phyloP scores from a whole-genome alignment of 169 alveolate species.

The Plasmodium vivax region DNA sequence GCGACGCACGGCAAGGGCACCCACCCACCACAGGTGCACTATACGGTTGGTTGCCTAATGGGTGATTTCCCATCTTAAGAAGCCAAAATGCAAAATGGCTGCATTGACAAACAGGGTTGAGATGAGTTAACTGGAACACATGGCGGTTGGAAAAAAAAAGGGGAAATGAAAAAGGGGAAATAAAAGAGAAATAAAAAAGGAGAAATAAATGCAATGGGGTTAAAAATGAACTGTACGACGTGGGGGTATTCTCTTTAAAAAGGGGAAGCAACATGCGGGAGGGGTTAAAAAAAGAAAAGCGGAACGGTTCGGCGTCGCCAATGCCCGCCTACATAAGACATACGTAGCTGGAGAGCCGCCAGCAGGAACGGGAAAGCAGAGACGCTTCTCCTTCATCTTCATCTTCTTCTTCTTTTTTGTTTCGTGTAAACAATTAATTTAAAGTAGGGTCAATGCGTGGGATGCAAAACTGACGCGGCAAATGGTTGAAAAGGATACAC shows the following conservation, averaged over 20 bases:
- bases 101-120: neutral
- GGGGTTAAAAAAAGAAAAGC: neutral
- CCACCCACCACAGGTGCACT: neutral
- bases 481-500: neutral
- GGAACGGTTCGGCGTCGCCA: neutral
- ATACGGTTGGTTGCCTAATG: neutral
- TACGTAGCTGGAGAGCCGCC: neutral
- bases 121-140: neutral
- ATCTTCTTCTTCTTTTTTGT: no score
- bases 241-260: neutral
- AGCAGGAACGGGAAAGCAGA: neutral
- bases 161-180: no score
- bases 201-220: neutral
- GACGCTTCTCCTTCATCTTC: neutral
- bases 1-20: neutral
- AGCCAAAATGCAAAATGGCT: neutral
- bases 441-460: neutral
- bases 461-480: neutral
- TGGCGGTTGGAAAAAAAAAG: neutral
- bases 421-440: neutral
- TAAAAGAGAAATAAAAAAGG: neutral
- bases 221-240: neutral
- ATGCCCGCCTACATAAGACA: neutral
- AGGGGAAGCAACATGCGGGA: neutral
- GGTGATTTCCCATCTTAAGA: neutral